phyloP scores from a whole-genome alignment of 441 rosid genomes.

The Populus hybrid region DNA sequence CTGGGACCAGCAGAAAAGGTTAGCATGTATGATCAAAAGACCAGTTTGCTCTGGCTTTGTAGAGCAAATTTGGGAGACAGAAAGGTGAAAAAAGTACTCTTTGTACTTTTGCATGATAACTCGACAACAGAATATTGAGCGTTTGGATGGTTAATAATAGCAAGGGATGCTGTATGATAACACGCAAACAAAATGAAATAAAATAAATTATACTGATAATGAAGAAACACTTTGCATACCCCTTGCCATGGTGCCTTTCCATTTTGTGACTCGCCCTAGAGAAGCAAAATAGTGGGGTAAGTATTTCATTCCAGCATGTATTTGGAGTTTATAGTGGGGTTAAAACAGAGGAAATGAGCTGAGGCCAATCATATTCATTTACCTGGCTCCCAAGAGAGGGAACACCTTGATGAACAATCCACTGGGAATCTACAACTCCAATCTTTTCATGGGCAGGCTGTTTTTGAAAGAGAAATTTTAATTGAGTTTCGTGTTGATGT shows the following conservation, averaged over 20 bases:
- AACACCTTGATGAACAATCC: conserved; percentile 91
- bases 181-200: neutral
- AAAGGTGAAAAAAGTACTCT: neutral
- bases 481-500: neutral
- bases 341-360: neutral
- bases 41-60: neutral
- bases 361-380: conserved; percentile 18
- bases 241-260: conserved; percentile 87
- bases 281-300: conserved; percentile 2
- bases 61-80: neutral
- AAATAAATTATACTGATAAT: neutral
- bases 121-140: neutral
- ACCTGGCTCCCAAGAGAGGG: conserved; percentile 97
- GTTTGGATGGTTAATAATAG: neutral
- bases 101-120: neutral
- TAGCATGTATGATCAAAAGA: neutral
- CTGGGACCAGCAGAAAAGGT: conserved; percentile 29
- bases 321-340: neutral
- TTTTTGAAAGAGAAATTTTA: conserved; percentile 19
- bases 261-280: conserved; percentile 62
- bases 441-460: conserved; percentile 99
- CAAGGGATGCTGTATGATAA: neutral
- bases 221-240: conserved; percentile 43
- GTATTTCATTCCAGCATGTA: conserved; percentile 13
- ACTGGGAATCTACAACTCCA: conserved; percentile 95